Conservation (phyloP, 2,329 filamentous ascomycete genomes). For the Aureobasidium sp. region DNA sequence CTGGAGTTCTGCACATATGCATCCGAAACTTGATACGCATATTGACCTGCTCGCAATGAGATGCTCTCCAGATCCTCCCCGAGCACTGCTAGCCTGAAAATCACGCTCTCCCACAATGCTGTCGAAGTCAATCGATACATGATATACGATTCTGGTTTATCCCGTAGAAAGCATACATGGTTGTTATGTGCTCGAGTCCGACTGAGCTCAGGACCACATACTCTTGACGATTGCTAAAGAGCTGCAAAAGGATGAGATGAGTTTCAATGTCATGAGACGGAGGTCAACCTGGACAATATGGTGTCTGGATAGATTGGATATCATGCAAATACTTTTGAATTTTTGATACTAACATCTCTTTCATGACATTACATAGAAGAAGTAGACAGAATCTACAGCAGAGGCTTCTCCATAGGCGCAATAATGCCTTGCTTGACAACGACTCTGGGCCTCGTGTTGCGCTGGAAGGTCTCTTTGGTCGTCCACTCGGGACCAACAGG, state of each 20-base stretch:
- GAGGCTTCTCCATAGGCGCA: constrained; percentile 75
- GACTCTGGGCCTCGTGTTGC: constrained; percentile 78
- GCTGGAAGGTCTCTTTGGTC: constrained; percentile 93
- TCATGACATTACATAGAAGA: background rate
- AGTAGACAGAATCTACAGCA: constrained; percentile 33
- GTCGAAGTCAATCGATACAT: too few species aligned
- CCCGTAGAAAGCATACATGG: too few species aligned
- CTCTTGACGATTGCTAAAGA: background rate
- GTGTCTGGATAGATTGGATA: constrained; percentile 32
- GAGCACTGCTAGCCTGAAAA: too few species aligned
- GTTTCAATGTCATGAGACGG: background rate
- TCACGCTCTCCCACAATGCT: too few species aligned
- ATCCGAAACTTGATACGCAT: too few species aligned
- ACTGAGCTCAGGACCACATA: background rate
- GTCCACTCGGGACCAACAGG: constrained; percentile 92
- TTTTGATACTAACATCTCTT: background rate
- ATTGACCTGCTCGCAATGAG: too few species aligned
- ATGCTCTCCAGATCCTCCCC: too few species aligned
- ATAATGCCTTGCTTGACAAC: constrained; percentile 89
- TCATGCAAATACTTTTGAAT: constrained; percentile 60
- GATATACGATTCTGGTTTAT: too few species aligned
- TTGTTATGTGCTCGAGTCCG: too few species aligned
- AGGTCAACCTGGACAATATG: background rate
- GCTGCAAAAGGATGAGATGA: background rate
- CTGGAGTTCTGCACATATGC: too few species aligned